Percentiles rank a stretch among this genome's conserved stretches.
These are phyloP conservation scores for Scolecobasidium constrictum DNA, from an alignment of 2,329 filamentous ascomycete genomes.

Conservation along the genomic window DNA sequence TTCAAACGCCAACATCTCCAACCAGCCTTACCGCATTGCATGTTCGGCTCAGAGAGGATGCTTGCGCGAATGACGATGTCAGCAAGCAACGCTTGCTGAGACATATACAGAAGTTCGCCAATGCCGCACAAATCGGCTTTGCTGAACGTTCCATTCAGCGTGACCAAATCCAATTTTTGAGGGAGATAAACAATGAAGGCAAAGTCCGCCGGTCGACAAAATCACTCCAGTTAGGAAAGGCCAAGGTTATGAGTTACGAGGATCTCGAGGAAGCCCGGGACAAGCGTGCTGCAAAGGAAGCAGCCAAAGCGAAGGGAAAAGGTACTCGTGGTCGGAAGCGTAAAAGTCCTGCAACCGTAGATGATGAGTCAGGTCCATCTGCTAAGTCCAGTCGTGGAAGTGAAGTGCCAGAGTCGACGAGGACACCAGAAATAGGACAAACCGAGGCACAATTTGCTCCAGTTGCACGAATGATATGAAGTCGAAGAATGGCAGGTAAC, in stretches of 20 bases:
- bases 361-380: not conserved
- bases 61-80: constrained; percentile 11
- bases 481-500: not conserved
- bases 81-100: constrained; percentile 12
- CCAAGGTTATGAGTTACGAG: constrained; percentile 17
- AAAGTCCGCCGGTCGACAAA: constrained; percentile 16
- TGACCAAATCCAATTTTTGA: constrained; percentile 17
- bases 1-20: constrained; percentile 4
- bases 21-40: constrained; percentile 13
- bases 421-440: not conserved
- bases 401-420: not conserved
- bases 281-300: constrained; percentile 1
- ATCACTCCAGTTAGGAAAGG: constrained; percentile 15
- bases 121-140: constrained; percentile 15
- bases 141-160: constrained; percentile 14
- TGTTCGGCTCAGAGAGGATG: constrained; percentile 13
- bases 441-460: not conserved
- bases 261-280: constrained; percentile 2
- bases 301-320: not conserved
- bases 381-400: not conserved
- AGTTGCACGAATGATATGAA: constrained; percentile 1
- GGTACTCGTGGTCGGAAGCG: constrained; percentile 1
- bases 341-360: not conserved
- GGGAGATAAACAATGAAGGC: constrained; percentile 17
- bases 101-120: constrained; percentile 11